Evolutionary conservation across 1,284 basidiomycete species (phyloP).

Genomic region (Golubevia pallescens): DNA sequence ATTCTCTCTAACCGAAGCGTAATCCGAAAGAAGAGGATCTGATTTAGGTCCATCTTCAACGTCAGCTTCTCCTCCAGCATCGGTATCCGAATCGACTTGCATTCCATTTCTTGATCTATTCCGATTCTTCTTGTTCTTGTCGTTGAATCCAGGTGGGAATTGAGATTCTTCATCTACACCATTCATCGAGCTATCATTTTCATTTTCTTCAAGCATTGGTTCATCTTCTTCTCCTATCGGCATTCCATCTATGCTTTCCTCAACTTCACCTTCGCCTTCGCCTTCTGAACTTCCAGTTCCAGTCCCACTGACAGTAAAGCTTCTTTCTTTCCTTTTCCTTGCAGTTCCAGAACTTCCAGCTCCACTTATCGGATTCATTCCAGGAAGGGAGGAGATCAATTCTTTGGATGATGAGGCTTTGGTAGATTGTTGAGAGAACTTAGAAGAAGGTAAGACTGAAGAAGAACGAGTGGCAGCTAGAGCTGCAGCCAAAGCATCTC

Average conservation of each 20-base stretch:
- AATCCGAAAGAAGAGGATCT: background rate
- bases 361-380: background rate
- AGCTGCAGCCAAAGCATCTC: background rate
- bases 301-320: conserved; percentile 45
- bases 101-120: background rate
- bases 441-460: background rate
- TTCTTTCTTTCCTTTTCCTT: conserved; percentile 45
- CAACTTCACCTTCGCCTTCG: background rate
- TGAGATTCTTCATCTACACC: background rate
- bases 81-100: background rate
- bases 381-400: background rate
- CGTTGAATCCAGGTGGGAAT: background rate
- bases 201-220: conserved; percentile 11
- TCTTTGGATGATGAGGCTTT: background rate
- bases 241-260: background rate
- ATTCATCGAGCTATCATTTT: background rate
- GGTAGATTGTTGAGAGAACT: too few relatives aligned
- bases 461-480: background rate
- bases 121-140: too few relatives aligned
- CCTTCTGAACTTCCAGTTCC: conserved; percentile 25
- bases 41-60: background rate
- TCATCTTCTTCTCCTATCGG: conserved; percentile 11
- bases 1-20: background rate
- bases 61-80: background rate
- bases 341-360: background rate